Evolutionary conservation across 768 basidiomycete genomes (phyloP), one percentile per base, ranked within the genome.

Genomic region (Coprinopsis cinerea): DNA sequence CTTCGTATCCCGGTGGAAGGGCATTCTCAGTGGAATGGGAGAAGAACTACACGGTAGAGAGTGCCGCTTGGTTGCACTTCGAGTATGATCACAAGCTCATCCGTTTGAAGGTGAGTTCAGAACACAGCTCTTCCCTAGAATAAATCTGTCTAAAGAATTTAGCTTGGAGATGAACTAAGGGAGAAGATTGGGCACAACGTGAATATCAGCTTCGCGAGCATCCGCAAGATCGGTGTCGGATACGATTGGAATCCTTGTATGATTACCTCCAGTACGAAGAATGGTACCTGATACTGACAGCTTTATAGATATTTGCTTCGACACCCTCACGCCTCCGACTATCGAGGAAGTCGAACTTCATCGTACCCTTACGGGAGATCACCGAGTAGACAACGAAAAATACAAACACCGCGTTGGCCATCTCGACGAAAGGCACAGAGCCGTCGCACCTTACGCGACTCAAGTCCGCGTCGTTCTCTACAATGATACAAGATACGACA

Each of bases 21-120:
- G 68, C 72, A 2, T 91, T 85, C 61, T 89, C 86, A 0, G 66
- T 81, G 3, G 89, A 91, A 64, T 88, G 81, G 76, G 77, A 85
- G 48, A 64, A 72, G 34, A 67, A 78, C 35, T 81, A 78, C 52
- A 61, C 65, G 34, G 53, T 57, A 6, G 54, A 70, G 10, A 73
- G 78, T 28, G 70, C 73, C 26, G 84, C 75, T 0, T 74, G 76
- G 61, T 61, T 89, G 17, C 62, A 68, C 26, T 79, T 90, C 27
- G 77, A 84, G 48, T 88, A 87, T 55, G 81, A 81, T 24, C 77
- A 85, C 56, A 87, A 83, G 64, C 58, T 77, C 14, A 73, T 91
- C 28, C 76, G 77, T 13, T 72, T 88, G 14, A 72, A 70, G 64
- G 87, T 85, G 51, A 55, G 71, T 59, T 4, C 22, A 18, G n/a